These are phyloP conservation scores for Xylaria multiplex DNA, from an alignment of 2,329 filamentous ascomycete genomes.

Conservation along the genomic window DNA sequence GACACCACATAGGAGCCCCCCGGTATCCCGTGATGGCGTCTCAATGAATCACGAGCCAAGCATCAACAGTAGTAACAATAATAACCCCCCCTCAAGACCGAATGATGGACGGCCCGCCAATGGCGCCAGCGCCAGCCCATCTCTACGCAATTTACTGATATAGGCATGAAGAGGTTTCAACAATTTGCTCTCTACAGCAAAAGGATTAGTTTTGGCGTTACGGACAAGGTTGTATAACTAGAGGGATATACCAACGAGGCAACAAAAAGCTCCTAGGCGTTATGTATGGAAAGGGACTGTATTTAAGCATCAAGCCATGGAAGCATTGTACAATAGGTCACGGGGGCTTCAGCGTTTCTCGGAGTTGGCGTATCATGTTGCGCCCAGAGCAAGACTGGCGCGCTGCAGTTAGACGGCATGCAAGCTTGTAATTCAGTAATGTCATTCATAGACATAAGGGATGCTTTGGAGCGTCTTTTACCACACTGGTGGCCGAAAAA, in stretches of 20 bases:
- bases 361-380: slow-evolving; percentile 27
- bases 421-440: slow-evolving; percentile 32
- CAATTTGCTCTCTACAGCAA: slow-evolving; percentile 25
- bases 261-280: slow-evolving; percentile 37
- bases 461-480: slow-evolving; percentile 4
- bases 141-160: slow-evolving; percentile 77
- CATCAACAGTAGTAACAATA: slow-evolving; percentile 47
- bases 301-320: slow-evolving; percentile 28
- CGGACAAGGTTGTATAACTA: slow-evolving; percentile 46
- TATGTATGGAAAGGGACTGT: slow-evolving; percentile 25
- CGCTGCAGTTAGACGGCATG: slow-evolving; percentile 32
- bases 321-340: slow-evolving; percentile 41
- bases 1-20: slow-evolving; percentile 58
- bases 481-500: background rate
- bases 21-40: slow-evolving; percentile 54
- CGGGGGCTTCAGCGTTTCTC: slow-evolving; percentile 12
- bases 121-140: slow-evolving; percentile 82
- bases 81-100: slow-evolving; percentile 47
- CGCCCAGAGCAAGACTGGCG: slow-evolving; percentile 18
- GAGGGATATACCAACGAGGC: slow-evolving; percentile 46
- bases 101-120: slow-evolving; percentile 43
- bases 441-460: slow-evolving; percentile 35
- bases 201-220: slow-evolving; percentile 43
- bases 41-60: slow-evolving; percentile 48
- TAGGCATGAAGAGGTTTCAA: slow-evolving; percentile 48